Conservation (phyloP, 2,329 filamentous ascomycete species). For the Aphanoascus verrucosus region DNA sequence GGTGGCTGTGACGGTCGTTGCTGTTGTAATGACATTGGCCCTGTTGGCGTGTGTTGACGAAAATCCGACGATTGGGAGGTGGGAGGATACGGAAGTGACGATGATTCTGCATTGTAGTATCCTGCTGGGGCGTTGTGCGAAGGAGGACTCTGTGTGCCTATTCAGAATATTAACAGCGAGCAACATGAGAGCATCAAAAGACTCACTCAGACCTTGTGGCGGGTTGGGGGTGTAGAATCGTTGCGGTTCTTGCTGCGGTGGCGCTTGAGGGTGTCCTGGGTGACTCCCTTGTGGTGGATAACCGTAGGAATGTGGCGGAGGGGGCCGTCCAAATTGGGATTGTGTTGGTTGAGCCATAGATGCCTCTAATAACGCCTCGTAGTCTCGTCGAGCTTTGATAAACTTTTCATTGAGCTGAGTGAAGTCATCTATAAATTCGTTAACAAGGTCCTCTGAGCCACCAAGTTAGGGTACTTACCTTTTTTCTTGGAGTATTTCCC, state of each 20-base stretch:
- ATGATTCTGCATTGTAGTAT: slow-evolving; percentile 54
- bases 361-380: slow-evolving; percentile 87
- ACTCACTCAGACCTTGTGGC: slow-evolving; percentile 24
- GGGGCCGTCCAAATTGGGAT: slow-evolving; percentile 36
- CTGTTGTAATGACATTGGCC: slow-evolving; percentile 29
- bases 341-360: slow-evolving; percentile 93
- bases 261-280: slow-evolving; percentile 26
- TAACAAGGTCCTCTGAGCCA: neutral
- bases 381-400: slow-evolving; percentile 94
- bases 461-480: slow-evolving; percentile 44
- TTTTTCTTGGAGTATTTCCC: slow-evolving; percentile 99
- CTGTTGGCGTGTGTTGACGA: slow-evolving; percentile 28
- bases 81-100: slow-evolving; percentile 31
- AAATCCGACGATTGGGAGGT: slow-evolving; percentile 34
- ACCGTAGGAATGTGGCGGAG: slow-evolving; percentile 26
- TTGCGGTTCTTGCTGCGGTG: slow-evolving; percentile 48
- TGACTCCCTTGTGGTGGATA: slow-evolving; percentile 27
- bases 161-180: slow-evolving; percentile 35
- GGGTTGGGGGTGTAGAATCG: slow-evolving; percentile 55
- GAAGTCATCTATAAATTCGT: slow-evolving; percentile 64
- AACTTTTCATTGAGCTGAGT: slow-evolving; percentile 98
- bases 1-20: slow-evolving; percentile 40
- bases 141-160: slow-evolving; percentile 19
- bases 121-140: slow-evolving; percentile 46
- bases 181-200: slow-evolving; percentile 14